A percentile compares a stretch with the other conserved stretches of the same genome.
Evolutionary conservation across 352 stramenopile species (phyloP).

Genomic region (Discostella stelligera): DNA sequence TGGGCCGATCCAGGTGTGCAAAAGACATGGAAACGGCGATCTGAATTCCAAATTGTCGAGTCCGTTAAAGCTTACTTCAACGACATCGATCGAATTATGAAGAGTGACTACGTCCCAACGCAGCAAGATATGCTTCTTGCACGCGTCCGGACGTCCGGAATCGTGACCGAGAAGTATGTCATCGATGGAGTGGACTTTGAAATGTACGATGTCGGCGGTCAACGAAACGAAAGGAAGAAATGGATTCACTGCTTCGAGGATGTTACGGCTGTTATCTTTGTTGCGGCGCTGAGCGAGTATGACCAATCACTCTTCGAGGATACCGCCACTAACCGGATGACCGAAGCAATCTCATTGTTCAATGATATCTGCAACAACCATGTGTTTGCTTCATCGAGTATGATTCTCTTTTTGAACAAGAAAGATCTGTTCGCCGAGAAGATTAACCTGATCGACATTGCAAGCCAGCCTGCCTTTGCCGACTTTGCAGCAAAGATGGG

Average conservation of each 20-base stretch:
- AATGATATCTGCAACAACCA: constrained; percentile 94
- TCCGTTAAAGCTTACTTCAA: constrained; percentile 97
- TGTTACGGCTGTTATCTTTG: constrained; percentile 90
- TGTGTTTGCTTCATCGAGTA: constrained; percentile 90
- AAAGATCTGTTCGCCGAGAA: constrained; percentile 96
- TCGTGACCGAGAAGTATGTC: constrained; percentile 92
- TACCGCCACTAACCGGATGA: constrained; percentile 91
- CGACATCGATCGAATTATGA: constrained; percentile 92
- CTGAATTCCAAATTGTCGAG: constrained; percentile 95
- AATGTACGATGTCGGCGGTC: constrained; percentile 95
- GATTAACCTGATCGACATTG: constrained; percentile 92
- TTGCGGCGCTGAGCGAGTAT: constrained; percentile 89
- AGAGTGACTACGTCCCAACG: constrained; percentile 88
- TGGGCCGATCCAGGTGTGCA: constrained; percentile 90
- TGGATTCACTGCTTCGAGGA: constrained; percentile 98
- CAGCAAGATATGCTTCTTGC: constrained; percentile 95
- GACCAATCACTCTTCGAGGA: constrained; percentile 94
- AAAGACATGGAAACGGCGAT: constrained; percentile 88
- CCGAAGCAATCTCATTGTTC: constrained; percentile 93
- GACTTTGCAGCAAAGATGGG: constrained; percentile 84
- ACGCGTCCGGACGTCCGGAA: constrained; percentile 92
- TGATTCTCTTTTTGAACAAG: constrained; percentile 98
- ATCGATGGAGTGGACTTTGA: constrained; percentile 93
- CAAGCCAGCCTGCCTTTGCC: constrained; percentile 88
- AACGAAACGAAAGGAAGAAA: constrained; percentile 95